Evolutionary conservation across 148 eudicot species (phyloP).

Genomic region (Pharnaceum exiguum): DNA sequence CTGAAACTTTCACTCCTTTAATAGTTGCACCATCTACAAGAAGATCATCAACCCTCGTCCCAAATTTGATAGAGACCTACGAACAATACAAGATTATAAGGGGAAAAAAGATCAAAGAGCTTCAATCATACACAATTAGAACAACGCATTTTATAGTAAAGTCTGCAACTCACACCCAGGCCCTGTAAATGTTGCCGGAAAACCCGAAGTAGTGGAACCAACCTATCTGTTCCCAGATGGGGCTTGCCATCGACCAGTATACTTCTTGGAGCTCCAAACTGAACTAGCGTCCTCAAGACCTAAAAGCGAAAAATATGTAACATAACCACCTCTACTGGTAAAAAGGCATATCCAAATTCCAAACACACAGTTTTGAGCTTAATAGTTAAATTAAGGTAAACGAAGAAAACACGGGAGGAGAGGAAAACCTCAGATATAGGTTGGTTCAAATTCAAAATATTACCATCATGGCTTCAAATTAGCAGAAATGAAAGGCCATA

Average conservation of each 20-base stretch:
- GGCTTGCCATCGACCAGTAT: constrained; percentile 96
- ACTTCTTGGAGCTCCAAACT: constrained; percentile 89
- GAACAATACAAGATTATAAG: constrained; percentile 6
- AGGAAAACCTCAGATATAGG: too few species aligned
- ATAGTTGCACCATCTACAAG: constrained; percentile 55
- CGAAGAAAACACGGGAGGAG: too few species aligned
- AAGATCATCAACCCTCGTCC: constrained; percentile 89
- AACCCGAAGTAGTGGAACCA: constrained; percentile 76
- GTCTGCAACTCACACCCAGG: constrained; percentile 61
- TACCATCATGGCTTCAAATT: too few species aligned
- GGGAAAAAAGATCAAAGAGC: constrained; percentile 3
- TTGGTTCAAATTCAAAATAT: too few species aligned
- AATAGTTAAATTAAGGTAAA: too few species aligned
- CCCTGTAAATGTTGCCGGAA: constrained; percentile 75
- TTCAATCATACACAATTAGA: too few species aligned
- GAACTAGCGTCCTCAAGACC: constrained; percentile 91
- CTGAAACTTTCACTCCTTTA: constrained; percentile 73
- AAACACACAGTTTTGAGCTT: neutral
- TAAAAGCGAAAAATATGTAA: constrained; percentile 17
- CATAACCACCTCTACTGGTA: constrained; percentile 1
- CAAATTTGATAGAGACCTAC: constrained; percentile 82
- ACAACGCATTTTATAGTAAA: too few species aligned
- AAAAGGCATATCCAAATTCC: neutral
- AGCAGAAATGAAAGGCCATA: too few species aligned
- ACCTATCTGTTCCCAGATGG: constrained; percentile 93